phyloP scores from a whole-genome alignment of 2,329 filamentous ascomycete genomes.

The Pseudogymnoascus sp. region DNA sequence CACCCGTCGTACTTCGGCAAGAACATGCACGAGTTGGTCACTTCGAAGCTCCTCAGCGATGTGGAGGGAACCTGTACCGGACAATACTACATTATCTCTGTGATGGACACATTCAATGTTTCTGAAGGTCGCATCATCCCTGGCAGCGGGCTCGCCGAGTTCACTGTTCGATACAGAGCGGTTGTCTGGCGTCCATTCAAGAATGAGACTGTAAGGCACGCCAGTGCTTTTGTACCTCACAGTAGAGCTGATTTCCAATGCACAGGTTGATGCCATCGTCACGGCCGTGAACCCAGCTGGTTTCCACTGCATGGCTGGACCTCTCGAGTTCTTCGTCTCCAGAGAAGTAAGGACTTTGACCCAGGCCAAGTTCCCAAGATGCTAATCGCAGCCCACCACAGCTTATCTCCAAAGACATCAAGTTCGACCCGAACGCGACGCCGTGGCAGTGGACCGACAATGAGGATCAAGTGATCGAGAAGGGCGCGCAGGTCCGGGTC shows the following conservation, averaged over 20 bases:
- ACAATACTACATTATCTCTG: constrained; percentile 94
- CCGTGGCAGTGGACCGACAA: constrained; percentile 97
- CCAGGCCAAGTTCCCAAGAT: constrained; percentile 13
- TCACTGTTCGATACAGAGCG: constrained; percentile 88
- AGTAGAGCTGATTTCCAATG: constrained; percentile 12
- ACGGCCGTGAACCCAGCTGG: constrained; percentile 85
- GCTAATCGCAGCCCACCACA: constrained; percentile 31
- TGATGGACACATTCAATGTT: constrained; percentile 94
- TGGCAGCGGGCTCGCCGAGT: constrained; percentile 85
- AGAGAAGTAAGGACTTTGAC: constrained; percentile 59
- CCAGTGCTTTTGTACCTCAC: constrained; percentile 3
- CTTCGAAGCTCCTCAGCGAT: constrained; percentile 80
- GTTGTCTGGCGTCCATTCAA: constrained; percentile 98
- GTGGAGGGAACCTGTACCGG: constrained; percentile 94
- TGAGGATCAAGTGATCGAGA: constrained; percentile 87
- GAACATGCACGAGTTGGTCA: constrained; percentile 86
- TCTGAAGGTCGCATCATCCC: constrained; percentile 89
- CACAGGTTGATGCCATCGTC: constrained; percentile 86
- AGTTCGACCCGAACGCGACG: constrained; percentile 90
- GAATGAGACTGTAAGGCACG: constrained; percentile 76
- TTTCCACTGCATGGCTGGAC: constrained; percentile 81
- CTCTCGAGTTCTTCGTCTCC: constrained; percentile 70
- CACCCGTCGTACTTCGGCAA: constrained; percentile 96
- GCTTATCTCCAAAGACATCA: constrained; percentile 88
- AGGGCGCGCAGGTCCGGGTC: constrained; percentile 83